Evolutionary conservation across 306 rosid genomes (phyloP).

Genomic region (Cicer arietinum): DNA sequence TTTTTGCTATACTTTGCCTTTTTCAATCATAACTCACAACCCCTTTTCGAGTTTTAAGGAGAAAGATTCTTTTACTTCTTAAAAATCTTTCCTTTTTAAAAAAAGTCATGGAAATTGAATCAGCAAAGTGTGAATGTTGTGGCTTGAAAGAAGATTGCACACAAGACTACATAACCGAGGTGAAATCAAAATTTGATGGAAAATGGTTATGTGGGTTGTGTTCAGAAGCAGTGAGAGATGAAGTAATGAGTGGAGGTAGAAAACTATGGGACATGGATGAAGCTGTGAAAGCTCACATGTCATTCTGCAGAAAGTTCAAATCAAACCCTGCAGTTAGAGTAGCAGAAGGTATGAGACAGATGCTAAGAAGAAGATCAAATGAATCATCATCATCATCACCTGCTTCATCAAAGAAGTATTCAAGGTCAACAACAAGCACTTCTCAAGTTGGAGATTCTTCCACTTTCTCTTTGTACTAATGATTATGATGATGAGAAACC

Average conservation of each 20-base stretch:
- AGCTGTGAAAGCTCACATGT: conserved; percentile 97
- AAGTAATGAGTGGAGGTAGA: conserved; percentile 65
- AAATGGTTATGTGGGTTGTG: conserved; percentile 99
- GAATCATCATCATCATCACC: conserved; percentile 53
- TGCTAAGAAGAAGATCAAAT: conserved; percentile 85
- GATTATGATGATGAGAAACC: conserved; percentile 11
- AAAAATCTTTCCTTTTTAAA: conserved; percentile 3
- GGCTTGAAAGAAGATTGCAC: conserved; percentile 97
- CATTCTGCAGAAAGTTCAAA: conserved; percentile 86
- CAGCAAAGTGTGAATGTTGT: conserved; percentile 94
- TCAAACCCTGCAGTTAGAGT: conserved; percentile 91
- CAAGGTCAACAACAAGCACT: conserved; percentile 66
- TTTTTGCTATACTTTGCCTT: conserved; percentile 10
- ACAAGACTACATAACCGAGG: conserved; percentile 71
- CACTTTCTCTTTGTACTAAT: conserved; percentile 56
- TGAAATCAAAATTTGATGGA: conserved; percentile 77
- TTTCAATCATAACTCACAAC: conserved; percentile 11
- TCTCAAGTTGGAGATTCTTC: conserved; percentile 86
- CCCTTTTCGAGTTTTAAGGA: conserved; percentile 37
- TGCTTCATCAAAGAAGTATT: conserved; percentile 61
- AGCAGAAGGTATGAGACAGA: conserved; percentile 97
- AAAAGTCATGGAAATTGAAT: conserved; percentile 75
- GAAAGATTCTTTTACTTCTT: conserved; percentile 25
- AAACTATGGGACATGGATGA: conserved; percentile 73
- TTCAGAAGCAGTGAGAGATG: conserved; percentile 97